Evolutionary conservation across 176 grass and related monocot species (phyloP).

Genomic region (Aegilops sharonensis): DNA sequence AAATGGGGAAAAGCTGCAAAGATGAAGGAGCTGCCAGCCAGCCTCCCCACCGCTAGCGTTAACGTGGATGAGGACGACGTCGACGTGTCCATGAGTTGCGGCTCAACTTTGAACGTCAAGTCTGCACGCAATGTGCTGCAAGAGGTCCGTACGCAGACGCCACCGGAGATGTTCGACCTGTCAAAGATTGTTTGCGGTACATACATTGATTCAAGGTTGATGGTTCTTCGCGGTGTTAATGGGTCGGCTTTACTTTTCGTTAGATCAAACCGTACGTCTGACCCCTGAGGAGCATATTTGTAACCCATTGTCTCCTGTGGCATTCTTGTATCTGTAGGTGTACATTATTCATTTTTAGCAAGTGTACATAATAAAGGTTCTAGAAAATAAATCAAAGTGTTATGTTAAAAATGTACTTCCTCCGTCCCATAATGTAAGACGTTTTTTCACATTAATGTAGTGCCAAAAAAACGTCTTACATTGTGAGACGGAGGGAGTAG

Average conservation of each 20-base stretch:
- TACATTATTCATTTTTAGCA: conserved; percentile 35
- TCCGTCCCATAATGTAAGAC: no score
- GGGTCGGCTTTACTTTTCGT: conserved; percentile 76
- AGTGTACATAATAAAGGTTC: conserved; percentile 15
- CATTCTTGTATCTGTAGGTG: conserved; percentile 39
- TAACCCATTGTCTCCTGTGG: conserved; percentile 13
- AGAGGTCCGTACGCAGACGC: conserved; percentile 77
- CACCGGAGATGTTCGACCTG: conserved; percentile 84
- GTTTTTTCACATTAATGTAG: no score
- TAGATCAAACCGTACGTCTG: conserved; percentile 50
- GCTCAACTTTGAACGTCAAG: conserved; percentile 33
- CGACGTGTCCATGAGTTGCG: conserved; percentile 60
- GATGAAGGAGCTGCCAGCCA: conserved; percentile 62
- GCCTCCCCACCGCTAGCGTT: conserved; percentile 57
- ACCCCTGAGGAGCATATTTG: conserved; percentile 30
- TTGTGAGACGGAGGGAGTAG: no score
- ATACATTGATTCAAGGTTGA: conserved; percentile 82
- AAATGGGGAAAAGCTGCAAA: conserved; percentile 54
- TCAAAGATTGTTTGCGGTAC: conserved; percentile 81
- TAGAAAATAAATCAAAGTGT: not conserved
- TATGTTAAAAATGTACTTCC: not conserved
- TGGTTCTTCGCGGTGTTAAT: conserved; percentile 77
- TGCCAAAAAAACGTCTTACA: no score
- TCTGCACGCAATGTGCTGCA: conserved; percentile 60
- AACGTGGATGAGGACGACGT: conserved; percentile 45